phyloP scores from a whole-genome alignment of 1,284 basidiomycete genomes.

The Phellopilus nigrolimitatus region DNA sequence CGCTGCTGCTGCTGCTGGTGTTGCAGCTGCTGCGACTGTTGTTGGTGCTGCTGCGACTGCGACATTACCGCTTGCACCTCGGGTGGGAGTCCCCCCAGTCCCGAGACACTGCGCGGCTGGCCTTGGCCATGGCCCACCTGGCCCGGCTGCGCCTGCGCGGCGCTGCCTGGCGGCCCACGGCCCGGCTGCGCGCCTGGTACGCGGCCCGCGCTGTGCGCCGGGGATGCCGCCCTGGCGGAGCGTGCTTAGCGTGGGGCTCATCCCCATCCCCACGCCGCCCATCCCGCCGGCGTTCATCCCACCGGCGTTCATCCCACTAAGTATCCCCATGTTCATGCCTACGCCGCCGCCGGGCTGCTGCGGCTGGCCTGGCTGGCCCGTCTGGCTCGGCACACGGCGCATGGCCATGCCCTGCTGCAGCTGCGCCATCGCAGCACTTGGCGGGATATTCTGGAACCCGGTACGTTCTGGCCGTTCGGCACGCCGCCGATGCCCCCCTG shows the following conservation, averaged over 20 bases:
- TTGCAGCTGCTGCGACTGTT: too few species aligned
- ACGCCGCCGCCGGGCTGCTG: neutral
- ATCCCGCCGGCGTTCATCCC: slow-evolving; percentile 1
- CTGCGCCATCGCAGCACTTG: neutral
- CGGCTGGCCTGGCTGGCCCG: slow-evolving; percentile 1
- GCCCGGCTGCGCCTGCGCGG: too few species aligned
- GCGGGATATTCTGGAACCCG: slow-evolving; percentile 3
- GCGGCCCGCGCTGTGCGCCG: neutral
- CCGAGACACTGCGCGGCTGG: slow-evolving; percentile 1
- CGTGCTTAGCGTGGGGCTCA: neutral
- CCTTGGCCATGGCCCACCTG: neutral
- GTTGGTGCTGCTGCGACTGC: too few species aligned
- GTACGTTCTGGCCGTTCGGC: too few species aligned
- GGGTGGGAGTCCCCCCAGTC: neutral
- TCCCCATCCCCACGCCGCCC: slow-evolving; percentile 3
- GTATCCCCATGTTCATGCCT: slow-evolving; percentile 1
- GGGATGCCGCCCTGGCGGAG: slow-evolving; percentile 5
- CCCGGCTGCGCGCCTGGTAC: slow-evolving; percentile 2
- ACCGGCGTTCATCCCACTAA: too few species aligned
- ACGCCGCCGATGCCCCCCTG: neutral
- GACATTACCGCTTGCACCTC: neutral
- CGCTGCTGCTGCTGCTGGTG: too few species aligned
- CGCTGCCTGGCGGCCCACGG: too few species aligned
- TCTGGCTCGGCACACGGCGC: slow-evolving; percentile 13
- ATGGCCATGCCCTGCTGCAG: slow-evolving; percentile 10